Base-by-base conservation (phyloP, 768 basidiomycete genomes). In the Tephrocybe rancida region DNA sequence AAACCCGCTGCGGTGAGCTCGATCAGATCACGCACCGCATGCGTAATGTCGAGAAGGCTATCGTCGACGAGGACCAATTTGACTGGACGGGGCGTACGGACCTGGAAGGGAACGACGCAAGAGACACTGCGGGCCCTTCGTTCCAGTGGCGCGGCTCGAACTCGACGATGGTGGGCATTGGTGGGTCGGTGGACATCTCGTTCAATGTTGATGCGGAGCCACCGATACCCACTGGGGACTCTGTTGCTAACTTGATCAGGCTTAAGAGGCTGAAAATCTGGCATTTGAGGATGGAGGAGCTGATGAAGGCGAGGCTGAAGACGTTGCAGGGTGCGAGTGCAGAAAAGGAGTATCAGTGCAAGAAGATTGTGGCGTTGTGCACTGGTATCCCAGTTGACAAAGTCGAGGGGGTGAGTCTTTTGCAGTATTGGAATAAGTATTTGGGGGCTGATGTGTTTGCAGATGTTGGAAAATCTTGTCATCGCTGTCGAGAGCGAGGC, bases 261-360 rank as follows among this genome's bases (percentile, higher is more conserved):
- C 70, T 98, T 63, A 76, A 88, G 61, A 75, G 95, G 65, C 66
- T 96, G 72, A 87, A 84, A 64, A 67, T 84, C 59, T 99, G 96
- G 96, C 87, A 97, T 67, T 66, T 79, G 51, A 78, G 92, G 50
- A 83, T 90, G 72, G 86, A 93, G 62, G 80, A 83, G 51, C 63
- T 96, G 55, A 82, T 96, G 69, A 76, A 82, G 57, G 77, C 81
- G 55, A 79, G 91, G 55, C 70, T 97, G 54, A 79, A 81, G 63
- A 76, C 77, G 27, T 69, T 95, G 58, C 84, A 90, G 60, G 91
- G 88, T 41, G 86, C 87, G 26, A 88, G 87, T 61, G 88, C 88
- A 16, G 92, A 94, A 72, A 93, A 90, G 71, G 91, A 95, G 66
- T 87, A 89, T 62, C 88, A 94, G 69, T 96, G 92, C 74, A 88